phyloP scores from a whole-genome alignment of 2,329 filamentous ascomycete genomes.

The Fusarium sp. region DNA sequence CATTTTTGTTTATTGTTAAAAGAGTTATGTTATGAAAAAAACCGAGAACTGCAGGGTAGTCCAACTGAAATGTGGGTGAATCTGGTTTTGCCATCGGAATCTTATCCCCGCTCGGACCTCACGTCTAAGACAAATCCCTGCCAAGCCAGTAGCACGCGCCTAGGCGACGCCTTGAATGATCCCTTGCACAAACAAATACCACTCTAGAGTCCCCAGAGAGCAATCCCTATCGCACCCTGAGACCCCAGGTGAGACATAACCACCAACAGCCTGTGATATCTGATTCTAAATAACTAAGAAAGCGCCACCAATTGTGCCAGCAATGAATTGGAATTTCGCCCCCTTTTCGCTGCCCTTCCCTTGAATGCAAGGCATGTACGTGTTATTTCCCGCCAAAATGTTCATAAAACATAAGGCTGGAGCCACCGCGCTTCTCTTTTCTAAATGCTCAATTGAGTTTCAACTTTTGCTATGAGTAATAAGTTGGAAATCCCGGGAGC shows the following conservation, averaged over 20 bases:
- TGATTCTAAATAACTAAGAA: background rate
- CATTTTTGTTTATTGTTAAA: too few relatives aligned
- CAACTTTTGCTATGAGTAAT: background rate
- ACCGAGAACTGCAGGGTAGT: background rate
- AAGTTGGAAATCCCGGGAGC: background rate
- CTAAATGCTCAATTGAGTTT: too few relatives aligned
- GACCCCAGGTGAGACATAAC: background rate
- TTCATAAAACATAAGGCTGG: background rate
- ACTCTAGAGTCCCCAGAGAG: background rate
- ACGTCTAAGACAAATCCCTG: background rate
- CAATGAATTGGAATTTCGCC: background rate
- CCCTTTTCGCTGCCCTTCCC: background rate
- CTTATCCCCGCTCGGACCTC: background rate
- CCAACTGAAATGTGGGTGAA: background rate
- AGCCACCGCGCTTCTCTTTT: background rate
- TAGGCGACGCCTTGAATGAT: background rate
- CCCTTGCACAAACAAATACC: background rate
- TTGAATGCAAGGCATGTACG: background rate
- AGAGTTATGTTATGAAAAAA: rapidly evolving
- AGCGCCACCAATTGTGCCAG: background rate
- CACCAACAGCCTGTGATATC: background rate
- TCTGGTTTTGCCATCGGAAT: background rate
- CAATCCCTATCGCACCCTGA: background rate
- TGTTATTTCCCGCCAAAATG: background rate
- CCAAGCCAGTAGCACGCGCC: background rate